A percentile compares a stretch with the other conserved stretches of the same genome.
Conservation (phyloP, 164 flowering plant species). For the Protea cynaroides region DNA sequence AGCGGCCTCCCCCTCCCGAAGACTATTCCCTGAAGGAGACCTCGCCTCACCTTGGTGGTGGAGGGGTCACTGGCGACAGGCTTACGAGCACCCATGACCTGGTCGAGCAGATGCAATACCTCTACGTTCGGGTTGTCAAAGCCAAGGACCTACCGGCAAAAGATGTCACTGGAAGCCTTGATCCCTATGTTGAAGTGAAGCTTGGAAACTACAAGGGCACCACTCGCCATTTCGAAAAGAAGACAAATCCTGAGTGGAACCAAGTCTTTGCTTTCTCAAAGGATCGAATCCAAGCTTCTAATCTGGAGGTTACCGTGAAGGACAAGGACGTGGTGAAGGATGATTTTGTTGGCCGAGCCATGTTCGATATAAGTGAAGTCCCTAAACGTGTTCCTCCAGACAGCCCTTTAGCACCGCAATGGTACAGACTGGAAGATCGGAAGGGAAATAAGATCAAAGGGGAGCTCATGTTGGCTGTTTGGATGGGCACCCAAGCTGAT, state of each 20-base stretch:
- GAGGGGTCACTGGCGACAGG: conserved; percentile 52
- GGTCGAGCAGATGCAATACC: conserved; percentile 85
- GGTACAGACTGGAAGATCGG: conserved; percentile 64
- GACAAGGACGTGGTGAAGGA: conserved; percentile 71
- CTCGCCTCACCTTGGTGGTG: conserved; percentile 75
- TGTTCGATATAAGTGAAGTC: conserved; percentile 60
- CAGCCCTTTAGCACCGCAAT: conserved; percentile 82
- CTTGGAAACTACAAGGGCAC: conserved; percentile 77
- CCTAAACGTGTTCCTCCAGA: conserved; percentile 77
- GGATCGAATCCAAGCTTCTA: conserved; percentile 69
- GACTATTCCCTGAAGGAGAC: conserved; percentile 82
- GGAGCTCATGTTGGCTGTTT: conserved; percentile 79
- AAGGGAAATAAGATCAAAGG: conserved; percentile 53
- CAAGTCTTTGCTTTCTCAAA: conserved; percentile 92
- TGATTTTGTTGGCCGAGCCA: conserved; percentile 52
- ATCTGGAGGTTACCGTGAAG: conserved; percentile 62
- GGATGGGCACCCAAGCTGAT: conserved; percentile 90
- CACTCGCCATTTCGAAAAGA: conserved; percentile 72
- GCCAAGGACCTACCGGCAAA: conserved; percentile 64
- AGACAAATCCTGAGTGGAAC: conserved; percentile 66
- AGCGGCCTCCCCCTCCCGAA: conserved; percentile 43
- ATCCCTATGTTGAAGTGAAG: conserved; percentile 78
- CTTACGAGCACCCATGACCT: conserved; percentile 85
- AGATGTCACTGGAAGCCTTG: conserved; percentile 65
- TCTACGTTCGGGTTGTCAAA: conserved; percentile 73